Base-by-base conservation (phyloP, 2,329 filamentous ascomycete species). In the Fusarium floridanum region DNA sequence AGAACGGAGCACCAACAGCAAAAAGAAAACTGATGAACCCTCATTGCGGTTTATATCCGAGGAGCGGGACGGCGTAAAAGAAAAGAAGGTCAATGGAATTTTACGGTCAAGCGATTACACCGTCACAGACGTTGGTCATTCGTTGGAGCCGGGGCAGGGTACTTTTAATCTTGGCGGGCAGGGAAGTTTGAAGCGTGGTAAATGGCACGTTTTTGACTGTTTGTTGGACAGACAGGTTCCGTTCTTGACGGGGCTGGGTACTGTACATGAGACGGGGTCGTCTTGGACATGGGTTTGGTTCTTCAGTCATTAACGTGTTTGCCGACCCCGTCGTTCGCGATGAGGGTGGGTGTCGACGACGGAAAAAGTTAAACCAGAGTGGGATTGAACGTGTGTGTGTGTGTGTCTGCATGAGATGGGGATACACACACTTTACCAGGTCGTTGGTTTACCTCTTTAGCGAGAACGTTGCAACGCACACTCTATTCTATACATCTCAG, bases 151-250 rank as follows among this genome's bases (percentile, higher is more conserved):
- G 22, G 22, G 22, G 37, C 50, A 61, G 61, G 60, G 61, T 36
- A 50, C 60, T 64, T 45, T 11, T 36, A 29, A 48, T 68, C 37
- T 61, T 67, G 53, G 64, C 64, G 41, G 20, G 12, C 12, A 50
- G 4, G 29, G 29, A 20, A 36, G 37, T 56, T 37, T 60, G 39
- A 56, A 73, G 61, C 41, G 59, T 50, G 22, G 64, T 20, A 69
- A 56, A 68, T 74, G 39, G 43, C 45, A 69, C 63, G 70, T 69
- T 77, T 69, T 68, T 70, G 59, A 75, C 68, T 60, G 68, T 70
- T 36, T n/a, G 27, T 45, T 24, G 27, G 59, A 27, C 17, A 37
- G 36, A 61, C 41, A 20, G 27, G 22, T 57, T 48, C 61, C 61
- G 55, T 76, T 67, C 62, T 57, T 68, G 68, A 76, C 59, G 71